Conservation (phyloP, 108 stramenopile genomes). For the Fragilaria crotonensis region DNA sequence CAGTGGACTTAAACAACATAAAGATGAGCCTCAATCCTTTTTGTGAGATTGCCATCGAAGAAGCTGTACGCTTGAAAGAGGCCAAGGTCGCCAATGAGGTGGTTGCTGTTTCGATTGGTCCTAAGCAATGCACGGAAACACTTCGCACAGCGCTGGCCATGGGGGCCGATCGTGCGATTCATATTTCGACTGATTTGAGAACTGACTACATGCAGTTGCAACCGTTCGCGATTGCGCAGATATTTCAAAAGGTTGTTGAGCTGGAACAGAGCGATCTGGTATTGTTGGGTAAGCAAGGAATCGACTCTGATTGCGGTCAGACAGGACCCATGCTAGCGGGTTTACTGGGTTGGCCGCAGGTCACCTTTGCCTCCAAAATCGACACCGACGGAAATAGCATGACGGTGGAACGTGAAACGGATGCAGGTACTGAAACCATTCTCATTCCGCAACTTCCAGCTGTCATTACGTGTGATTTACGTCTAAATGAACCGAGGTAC, state of each 20-base stretch:
- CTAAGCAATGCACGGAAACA: constrained; percentile 94
- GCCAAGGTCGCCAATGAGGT: constrained; percentile 78
- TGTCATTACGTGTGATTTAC: constrained; percentile 95
- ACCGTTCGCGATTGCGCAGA: constrained; percentile 87
- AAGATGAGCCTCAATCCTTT: constrained; percentile 99
- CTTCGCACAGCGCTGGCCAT: constrained; percentile 90
- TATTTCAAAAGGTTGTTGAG: constrained; percentile 78
- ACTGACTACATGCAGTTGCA: constrained; percentile 94
- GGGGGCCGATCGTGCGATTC: constrained; percentile 89
- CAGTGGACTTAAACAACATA: constrained; percentile 94
- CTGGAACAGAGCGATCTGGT: constrained; percentile 84
- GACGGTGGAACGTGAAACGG: constrained; percentile 95
- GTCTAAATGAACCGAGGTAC: constrained; percentile 98
- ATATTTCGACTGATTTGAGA: constrained; percentile 87
- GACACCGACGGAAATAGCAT: constrained; percentile 61
- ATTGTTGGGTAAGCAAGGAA: constrained; percentile 97
- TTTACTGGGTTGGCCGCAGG: constrained; percentile 92
- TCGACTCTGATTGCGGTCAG: constrained; percentile 93
- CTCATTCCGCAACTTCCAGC: constrained; percentile 70
- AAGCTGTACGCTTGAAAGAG: constrained; percentile 96
- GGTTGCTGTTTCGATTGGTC: constrained; percentile 94
- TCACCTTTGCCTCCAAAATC: constrained; percentile 94
- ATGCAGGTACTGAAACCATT: constrained; percentile 84
- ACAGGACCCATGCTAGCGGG: constrained; percentile 91
- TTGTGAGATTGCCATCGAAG: constrained; percentile 97